Evolutionary conservation across 1,284 basidiomycete species (phyloP), one percentile per base, ranked within the genome.

Genomic region (Pascua guehoae): DNA sequence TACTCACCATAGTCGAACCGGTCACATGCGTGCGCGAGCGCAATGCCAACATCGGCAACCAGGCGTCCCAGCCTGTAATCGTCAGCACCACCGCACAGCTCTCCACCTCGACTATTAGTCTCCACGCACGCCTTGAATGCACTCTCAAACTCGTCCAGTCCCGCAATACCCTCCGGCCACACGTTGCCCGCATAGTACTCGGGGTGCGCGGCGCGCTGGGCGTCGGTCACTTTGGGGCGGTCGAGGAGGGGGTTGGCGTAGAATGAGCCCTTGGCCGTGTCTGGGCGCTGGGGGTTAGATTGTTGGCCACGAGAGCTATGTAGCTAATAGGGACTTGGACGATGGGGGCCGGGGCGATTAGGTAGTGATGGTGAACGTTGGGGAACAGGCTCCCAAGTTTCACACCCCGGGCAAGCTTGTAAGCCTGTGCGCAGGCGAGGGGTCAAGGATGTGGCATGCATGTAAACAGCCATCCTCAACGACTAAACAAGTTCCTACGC

Each of bases 201-300:
- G 1, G 86, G 88, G 73, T 90, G 85, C 24, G 79, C 74, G 18
- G 76, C 67, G 55, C 76, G 79, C 47, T 85, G 79, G 17, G 79
- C 80, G 1, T 80, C 73, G 12, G 84, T 75, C 4, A 90, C 86
- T 37, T 80, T 74, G 0, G 87, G 84, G 17, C 72, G 66, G 56
- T 91, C 88, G 1, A 86, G 69, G 14, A 87, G 76, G 4, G 91
- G 91, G 69, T 96, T 96, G 47, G 89, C 91, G 72, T 97, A 97
- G 77, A 85, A 97, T 0, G 88, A 91, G 2, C 92, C 93, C 73
- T 96, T 95, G 61, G 92, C 79, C 1, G 82, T 81, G 74, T 95
- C 92, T 10, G 75, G 70, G 14, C 63, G 60, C 73, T 75, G 54
- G 14, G 24, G 37, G 55, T 56, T 37, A 56, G 50, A 5, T 52